Conservation (phyloP, 306 rosid genomes). For the Vicia villosa region DNA sequence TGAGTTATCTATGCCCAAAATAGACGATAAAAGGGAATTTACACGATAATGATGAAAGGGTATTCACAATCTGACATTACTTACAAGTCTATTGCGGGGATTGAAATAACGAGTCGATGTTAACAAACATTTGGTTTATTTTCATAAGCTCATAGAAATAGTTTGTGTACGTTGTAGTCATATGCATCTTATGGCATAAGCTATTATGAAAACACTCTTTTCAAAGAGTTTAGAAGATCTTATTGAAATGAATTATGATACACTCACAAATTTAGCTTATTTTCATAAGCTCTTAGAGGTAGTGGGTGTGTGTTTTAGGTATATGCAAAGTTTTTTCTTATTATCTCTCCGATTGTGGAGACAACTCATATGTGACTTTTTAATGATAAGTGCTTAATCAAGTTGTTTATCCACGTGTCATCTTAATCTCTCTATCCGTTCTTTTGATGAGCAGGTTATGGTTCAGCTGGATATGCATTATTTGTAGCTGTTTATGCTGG, state of each 20-base stretch:
- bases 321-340: background rate
- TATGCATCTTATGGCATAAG: background rate
- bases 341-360: background rate
- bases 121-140: background rate
- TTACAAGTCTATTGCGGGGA: background rate
- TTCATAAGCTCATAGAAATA: background rate
- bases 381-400: background rate
- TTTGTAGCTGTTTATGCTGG: slow-evolving; percentile 96
- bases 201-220: background rate
- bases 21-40: no score
- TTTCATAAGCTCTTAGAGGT: background rate
- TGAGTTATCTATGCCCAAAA: no score
- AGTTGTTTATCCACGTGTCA: background rate
- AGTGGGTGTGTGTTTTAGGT: background rate
- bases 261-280: background rate
- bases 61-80: background rate
- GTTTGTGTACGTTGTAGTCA: background rate
- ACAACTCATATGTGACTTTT: background rate
- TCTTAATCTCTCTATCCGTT: slow-evolving; percentile 28
- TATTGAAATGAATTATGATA: background rate
- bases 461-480: slow-evolving; percentile 92
- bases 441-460: slow-evolving; percentile 68
- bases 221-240: background rate
- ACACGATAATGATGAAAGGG: no score
- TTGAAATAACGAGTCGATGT: background rate